Percentiles rank a stretch among this genome's conserved stretches.
Conservation (phyloP, 176 grass and related monocot genomes). For the Oryza officinalis region DNA sequence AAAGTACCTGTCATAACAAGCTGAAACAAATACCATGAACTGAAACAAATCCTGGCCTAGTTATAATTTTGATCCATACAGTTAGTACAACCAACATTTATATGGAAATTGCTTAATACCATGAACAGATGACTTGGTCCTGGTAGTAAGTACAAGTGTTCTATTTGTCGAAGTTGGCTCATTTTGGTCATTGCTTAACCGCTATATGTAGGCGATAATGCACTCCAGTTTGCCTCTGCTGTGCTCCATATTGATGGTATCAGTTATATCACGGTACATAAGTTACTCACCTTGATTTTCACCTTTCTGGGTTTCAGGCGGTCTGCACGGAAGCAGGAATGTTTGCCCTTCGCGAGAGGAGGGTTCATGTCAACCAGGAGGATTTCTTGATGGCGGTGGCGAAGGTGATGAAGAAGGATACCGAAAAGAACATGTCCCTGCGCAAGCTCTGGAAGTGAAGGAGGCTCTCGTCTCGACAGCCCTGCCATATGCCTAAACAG, state of each 20-base stretch:
- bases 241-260: too few species aligned
- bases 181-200: too few species aligned
- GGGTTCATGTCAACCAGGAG: conserved; percentile 76
- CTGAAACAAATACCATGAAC: background rate
- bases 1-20: background rate
- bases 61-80: too few species aligned
- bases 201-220: too few species aligned
- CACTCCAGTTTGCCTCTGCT: too few species aligned
- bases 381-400: conserved; percentile 80
- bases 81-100: background rate
- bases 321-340: conserved; percentile 81
- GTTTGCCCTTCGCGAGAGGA: conserved; percentile 78
- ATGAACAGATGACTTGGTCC: too few species aligned
- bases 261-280: background rate
- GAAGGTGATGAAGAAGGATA: conserved; percentile 84
- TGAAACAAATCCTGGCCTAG: background rate
- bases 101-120: background rate
- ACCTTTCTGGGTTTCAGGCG: conserved; percentile 45
- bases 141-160: too few species aligned
- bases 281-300: conserved; percentile 8
- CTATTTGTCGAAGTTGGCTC: too few species aligned
- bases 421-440: conserved; percentile 80
- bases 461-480: background rate
- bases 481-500: background rate
- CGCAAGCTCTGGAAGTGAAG: conserved; percentile 82